These are phyloP conservation scores for Chlamydomonas sphaeroides DNA, from an alignment of 139 green algal species.

Conservation along the genomic window DNA sequence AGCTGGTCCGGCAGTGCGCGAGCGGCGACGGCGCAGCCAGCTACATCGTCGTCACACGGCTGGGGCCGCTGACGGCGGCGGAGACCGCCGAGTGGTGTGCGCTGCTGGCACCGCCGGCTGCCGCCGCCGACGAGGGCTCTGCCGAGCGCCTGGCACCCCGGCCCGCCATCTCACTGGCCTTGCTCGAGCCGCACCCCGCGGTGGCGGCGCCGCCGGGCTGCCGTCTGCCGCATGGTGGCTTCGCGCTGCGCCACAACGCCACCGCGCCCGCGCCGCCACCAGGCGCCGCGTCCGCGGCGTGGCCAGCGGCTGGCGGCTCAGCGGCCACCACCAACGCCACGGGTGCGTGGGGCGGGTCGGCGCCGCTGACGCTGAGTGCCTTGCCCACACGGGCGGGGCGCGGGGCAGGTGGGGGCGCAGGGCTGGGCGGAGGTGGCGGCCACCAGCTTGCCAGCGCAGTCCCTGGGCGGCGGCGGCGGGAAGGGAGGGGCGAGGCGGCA, in stretches of 20 bases:
- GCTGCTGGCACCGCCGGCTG: not conserved
- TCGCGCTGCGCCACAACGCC: not conserved
- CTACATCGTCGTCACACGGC: not conserved
- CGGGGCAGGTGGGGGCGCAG: no score
- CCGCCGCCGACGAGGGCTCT: not conserved
- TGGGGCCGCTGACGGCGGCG: not conserved
- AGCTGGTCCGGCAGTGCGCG: not conserved
- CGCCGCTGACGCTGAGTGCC: not conserved
- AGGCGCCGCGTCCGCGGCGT: not conserved
- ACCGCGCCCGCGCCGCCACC: no score
- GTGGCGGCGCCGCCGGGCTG: not conserved
- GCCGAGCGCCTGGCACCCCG: not conserved
- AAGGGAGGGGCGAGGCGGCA: no score
- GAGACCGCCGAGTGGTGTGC: not conserved
- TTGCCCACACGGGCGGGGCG: constrained; percentile 7
- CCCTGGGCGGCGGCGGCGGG: no score
- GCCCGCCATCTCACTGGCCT: not conserved
- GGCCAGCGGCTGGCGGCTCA: not conserved
- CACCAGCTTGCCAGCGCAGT: no score
- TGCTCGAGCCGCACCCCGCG: constrained; percentile 9
- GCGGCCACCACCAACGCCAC: not conserved
- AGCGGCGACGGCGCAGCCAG: not conserved
- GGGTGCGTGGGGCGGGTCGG: not conserved
- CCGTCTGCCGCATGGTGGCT: constrained; percentile 16
- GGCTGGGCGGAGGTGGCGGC: no score